phyloP scores from a whole-genome alignment of 2,329 filamentous ascomycete genomes.

The Scortechinia acanthostroma region DNA sequence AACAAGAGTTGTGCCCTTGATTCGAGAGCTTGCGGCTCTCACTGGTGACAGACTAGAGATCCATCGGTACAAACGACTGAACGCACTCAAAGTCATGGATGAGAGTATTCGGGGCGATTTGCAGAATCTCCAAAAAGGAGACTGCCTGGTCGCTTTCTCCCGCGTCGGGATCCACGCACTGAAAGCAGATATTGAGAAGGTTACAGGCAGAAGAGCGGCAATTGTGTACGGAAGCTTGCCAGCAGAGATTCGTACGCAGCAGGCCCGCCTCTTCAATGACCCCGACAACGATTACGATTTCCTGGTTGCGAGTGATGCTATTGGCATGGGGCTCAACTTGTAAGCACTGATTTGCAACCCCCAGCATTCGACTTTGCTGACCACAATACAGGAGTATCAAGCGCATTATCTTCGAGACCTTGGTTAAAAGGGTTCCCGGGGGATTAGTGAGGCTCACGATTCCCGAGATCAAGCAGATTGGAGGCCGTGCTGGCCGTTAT shows the following conservation, averaged over 20 bases:
- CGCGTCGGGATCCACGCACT: conserved; percentile 74
- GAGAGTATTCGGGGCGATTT: conserved; percentile 58
- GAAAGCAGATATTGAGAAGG: conserved; percentile 69
- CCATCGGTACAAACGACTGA: conserved; percentile 78
- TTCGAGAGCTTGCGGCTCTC: conserved; percentile 69
- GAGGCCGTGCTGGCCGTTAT: conserved; percentile 82
- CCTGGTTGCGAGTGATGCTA: conserved; percentile 86
- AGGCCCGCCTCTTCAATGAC: conserved; percentile 90
- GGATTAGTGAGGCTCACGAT: conserved; percentile 50
- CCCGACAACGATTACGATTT: conserved; percentile 93
- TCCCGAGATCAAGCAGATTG: conserved; percentile 90
- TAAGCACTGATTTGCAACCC: conserved; percentile 40
- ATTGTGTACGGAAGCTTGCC: conserved; percentile 89
- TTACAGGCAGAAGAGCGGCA: conserved; percentile 74
- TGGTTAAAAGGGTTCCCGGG: conserved; percentile 64
- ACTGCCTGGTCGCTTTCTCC: conserved; percentile 83
- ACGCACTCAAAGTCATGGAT: conserved; percentile 62
- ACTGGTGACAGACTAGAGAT: conserved; percentile 78
- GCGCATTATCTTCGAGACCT: conserved; percentile 78
- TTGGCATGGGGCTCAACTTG: conserved; percentile 94
- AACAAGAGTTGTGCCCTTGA: conserved; percentile 70
- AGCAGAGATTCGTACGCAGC: conserved; percentile 84
- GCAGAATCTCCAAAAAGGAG: conserved; percentile 71
- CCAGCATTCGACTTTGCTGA: too few relatives aligned
- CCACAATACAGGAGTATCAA: conserved; percentile 46